A percentile compares a stretch with the other conserved stretches of the same genome.
These are phyloP conservation scores for Jaltomata sinuosa DNA, from an alignment of 257 asterid genomes.

Conservation along the genomic window DNA sequence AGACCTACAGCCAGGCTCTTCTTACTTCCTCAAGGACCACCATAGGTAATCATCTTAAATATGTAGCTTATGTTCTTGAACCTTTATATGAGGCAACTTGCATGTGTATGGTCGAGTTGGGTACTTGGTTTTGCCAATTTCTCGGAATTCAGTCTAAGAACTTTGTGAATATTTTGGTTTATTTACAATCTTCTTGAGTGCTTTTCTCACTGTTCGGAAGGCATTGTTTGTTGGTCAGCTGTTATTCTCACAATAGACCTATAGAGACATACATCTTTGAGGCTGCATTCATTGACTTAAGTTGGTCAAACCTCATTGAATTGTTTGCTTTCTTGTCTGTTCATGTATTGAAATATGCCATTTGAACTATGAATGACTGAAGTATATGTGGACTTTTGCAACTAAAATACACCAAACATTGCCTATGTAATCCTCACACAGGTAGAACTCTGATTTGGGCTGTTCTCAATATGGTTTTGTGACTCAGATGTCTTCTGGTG, in stretches of 20 bases:
- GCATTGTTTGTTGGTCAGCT: neutral
- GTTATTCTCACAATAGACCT: neutral
- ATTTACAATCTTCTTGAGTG: neutral
- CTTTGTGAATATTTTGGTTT: neutral
- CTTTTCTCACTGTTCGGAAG: neutral
- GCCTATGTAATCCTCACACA: neutral
- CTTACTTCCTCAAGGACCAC: slow-evolving; percentile 96
- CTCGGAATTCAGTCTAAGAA: neutral
- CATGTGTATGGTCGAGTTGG: neutral
- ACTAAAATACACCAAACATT: neutral
- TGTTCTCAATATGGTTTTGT: neutral
- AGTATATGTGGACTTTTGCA: neutral
- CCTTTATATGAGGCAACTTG: neutral
- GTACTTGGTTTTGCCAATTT: neutral
- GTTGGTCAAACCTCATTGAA: neutral
- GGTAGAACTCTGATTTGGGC: neutral
- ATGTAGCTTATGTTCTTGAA: neutral
- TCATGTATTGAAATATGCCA: neutral
- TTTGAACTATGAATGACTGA: neutral
- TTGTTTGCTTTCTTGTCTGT: neutral
- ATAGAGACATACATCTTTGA: neutral
- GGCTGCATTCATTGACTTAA: neutral
- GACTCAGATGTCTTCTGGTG: neutral
- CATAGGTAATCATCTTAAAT: slow-evolving; percentile 42
- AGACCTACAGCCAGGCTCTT: slow-evolving; percentile 81